Percentiles rank a stretch among this genome's conserved stretches.
phyloP scores from a whole-genome alignment of 495 filamentous ascomycete genomes.

The Tuber microsphaerosporum region DNA sequence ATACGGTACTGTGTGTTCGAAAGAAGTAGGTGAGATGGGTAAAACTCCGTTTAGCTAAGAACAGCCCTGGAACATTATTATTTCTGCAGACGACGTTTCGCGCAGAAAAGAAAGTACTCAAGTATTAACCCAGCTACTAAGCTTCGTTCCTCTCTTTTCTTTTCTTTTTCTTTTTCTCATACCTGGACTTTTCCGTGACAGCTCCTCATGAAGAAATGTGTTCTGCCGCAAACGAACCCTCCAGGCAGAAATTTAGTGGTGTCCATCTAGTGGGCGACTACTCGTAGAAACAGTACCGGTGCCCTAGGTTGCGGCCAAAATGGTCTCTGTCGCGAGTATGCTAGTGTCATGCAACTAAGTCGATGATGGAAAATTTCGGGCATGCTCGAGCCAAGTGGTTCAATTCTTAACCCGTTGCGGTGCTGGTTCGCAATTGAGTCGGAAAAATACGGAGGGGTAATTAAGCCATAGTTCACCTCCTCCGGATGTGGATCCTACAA shows the following conservation, averaged over 20 bases:
- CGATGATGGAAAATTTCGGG: background rate
- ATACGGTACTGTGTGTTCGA: background rate
- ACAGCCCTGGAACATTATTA: background rate
- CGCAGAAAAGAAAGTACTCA: background rate
- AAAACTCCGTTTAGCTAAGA: background rate
- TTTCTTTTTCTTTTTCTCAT: background rate
- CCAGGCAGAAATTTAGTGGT: background rate
- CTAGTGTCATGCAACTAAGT: background rate
- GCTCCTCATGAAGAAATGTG: background rate
- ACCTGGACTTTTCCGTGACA: background rate
- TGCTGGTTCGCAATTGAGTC: constrained; percentile 1
- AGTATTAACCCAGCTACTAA: background rate
- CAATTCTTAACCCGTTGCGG: background rate
- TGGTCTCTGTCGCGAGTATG: background rate
- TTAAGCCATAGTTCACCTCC: background rate
- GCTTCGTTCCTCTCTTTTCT: background rate
- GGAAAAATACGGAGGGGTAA: background rate
- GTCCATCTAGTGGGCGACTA: background rate
- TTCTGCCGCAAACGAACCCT: background rate
- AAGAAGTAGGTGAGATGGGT: background rate
- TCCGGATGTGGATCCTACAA: background rate
- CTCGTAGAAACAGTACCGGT: background rate
- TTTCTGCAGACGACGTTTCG: background rate
- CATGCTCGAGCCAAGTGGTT: constrained; percentile 1
- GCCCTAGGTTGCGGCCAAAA: background rate